Percentiles rank a stretch among this genome's conserved stretches.
phyloP scores from a whole-genome alignment of 2,329 filamentous ascomycete genomes.

The Paraphoma chrysanthemicola region DNA sequence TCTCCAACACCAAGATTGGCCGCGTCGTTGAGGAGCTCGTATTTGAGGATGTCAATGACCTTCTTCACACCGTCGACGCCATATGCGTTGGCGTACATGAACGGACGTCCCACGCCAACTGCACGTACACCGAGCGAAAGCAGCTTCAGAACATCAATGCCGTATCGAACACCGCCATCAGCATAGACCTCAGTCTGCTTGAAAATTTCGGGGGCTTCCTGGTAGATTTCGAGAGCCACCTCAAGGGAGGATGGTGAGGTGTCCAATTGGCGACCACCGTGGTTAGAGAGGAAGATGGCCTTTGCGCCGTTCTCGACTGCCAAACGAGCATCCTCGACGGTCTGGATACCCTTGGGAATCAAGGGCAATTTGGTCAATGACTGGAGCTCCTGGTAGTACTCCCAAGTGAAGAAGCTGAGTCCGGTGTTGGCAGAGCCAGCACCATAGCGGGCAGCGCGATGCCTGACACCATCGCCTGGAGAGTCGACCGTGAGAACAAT shows the following conservation, averaged over 20 bases:
- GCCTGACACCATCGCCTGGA: slow-evolving; percentile 47
- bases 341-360: slow-evolving; percentile 51
- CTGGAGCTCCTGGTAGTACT: slow-evolving; percentile 42
- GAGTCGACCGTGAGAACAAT: slow-evolving; percentile 52
- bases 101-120: slow-evolving; percentile 56
- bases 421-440: slow-evolving; percentile 39
- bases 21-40: slow-evolving; percentile 53
- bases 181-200: slow-evolving; percentile 49
- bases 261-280: slow-evolving; percentile 51
- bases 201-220: slow-evolving; percentile 51
- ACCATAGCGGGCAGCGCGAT: slow-evolving; percentile 44
- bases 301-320: slow-evolving; percentile 45
- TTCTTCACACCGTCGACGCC: slow-evolving; percentile 69
- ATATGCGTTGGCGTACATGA: slow-evolving; percentile 62
- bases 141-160: slow-evolving; percentile 47
- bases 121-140: slow-evolving; percentile 49
- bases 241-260: slow-evolving; percentile 72
- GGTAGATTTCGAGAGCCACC: slow-evolving; percentile 77
- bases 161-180: slow-evolving; percentile 51
- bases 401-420: slow-evolving; percentile 43
- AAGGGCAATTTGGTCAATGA: slow-evolving; percentile 49
- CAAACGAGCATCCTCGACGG: slow-evolving; percentile 48
- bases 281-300: slow-evolving; percentile 52
- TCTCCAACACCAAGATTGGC: slow-evolving; percentile 42
- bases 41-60: slow-evolving; percentile 59